Evolutionary conservation across 345 rosid species (phyloP).

Genomic region (Lagerstroemia speciosa): DNA sequence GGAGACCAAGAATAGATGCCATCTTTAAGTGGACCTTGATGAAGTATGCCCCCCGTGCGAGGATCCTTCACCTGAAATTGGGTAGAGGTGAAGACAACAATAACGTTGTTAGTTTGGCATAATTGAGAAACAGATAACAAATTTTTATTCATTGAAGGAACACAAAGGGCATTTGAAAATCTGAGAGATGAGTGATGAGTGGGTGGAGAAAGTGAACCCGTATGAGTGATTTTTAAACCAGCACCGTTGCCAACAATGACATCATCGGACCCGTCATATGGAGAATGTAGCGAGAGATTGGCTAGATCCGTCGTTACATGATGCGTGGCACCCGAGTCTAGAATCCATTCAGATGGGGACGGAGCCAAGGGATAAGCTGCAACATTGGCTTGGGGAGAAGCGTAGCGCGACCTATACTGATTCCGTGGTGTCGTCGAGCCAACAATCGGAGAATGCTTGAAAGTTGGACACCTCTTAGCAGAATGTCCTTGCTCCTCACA

Average conservation of each 20-base stretch:
- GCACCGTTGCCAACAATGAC: slow-evolving; percentile 7
- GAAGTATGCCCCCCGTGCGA: not conserved
- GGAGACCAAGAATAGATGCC: not conserved
- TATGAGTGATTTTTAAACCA: not conserved
- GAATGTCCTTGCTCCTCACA: not conserved
- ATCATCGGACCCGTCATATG: slow-evolving; percentile 6
- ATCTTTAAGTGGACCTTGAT: not conserved
- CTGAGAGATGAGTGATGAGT: no score
- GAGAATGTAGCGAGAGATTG: not conserved
- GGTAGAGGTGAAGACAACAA: no score
- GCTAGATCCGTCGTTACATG: not conserved
- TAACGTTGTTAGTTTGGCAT: no score
- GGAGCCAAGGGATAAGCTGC: not conserved
- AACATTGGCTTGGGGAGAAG: not conserved
- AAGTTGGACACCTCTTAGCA: not conserved
- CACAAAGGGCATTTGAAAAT: no score
- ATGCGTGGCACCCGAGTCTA: not conserved
- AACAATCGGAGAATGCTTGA: no score
- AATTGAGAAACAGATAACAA: no score
- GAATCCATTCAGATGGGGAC: not conserved
- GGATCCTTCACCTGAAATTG: slow-evolving; percentile 10
- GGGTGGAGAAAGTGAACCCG: no score
- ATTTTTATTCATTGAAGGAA: no score
- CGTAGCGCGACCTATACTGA: no score
- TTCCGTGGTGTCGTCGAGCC: no score